Evolutionary conservation across 352 stramenopile genomes (phyloP), one percentile per base, ranked within the genome.

Genomic region (Phytopythium boreale): DNA sequence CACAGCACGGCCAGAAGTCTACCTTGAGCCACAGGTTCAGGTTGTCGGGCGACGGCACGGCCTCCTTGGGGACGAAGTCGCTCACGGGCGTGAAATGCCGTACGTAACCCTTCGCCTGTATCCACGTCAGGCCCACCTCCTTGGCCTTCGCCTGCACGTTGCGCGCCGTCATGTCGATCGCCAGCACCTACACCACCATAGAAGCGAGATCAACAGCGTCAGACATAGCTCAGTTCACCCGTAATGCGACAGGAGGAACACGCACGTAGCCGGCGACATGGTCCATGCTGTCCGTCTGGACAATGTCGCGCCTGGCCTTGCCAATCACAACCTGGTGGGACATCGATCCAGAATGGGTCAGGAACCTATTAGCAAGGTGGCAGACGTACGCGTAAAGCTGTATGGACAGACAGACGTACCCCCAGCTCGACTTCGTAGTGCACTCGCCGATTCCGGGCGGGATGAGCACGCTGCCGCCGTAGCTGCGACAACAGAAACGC

Each of bases 381-480:
- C 31, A 26, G 2, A 20, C 0, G 26, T 22, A 1, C 9, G 19
- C 8, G 29, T 0, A 59, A 17, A 17, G 11, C 6, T 17, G 41
- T 4, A 20, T 22, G 22, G 41, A 47, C n/a, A 5, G n/a, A 43
- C 24, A n/a, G 14, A 75, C 76, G 29, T 67, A 90, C 80, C 24
- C 83, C 87, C 20, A 95, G 77, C 52, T 95, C 87, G 37, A 95
- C 84, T 77, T 95, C 87, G 70, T 95, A 82, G 51, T 95, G n/a
- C n/a, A n/a, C n/a, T n/a, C n/a, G n/a, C n/a, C n/a, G n/a, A n/a
- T n/a, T n/a, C n/a, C n/a, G n/a, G n/a, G n/a, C n/a, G n/a, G n/a
- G n/a, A n/a, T n/a, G n/a, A n/a, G 57, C 52, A 95, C 83, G 19
- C 62, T 80, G 29, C 75, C 74, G 51, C 81, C 72, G 63, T 90